These are phyloP conservation scores for Fusarium abutilonis DNA, from an alignment of 2,329 filamentous ascomycete genomes.

Conservation along the genomic window DNA sequence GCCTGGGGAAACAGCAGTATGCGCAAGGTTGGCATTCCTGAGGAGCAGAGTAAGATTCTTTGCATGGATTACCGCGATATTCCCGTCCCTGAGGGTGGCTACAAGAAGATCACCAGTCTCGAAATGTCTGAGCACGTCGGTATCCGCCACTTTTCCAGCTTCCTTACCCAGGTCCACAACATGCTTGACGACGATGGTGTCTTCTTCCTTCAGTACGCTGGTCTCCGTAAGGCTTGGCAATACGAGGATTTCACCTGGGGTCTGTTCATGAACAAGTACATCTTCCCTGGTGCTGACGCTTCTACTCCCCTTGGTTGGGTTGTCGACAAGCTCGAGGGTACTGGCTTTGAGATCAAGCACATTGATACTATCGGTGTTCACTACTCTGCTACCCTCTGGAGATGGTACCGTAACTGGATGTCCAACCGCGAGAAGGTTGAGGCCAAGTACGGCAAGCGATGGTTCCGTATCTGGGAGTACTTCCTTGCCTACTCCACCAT, in stretches of 20 bases:
- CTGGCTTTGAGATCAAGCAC: constrained; percentile 78
- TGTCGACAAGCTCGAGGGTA: constrained; percentile 83
- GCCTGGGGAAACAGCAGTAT: constrained; percentile 95
- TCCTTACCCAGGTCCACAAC: constrained; percentile 87
- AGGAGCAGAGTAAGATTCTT: constrained; percentile 89
- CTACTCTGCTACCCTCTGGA: constrained; percentile 96
- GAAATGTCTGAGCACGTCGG: constrained; percentile 99
- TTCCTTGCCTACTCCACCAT: constrained; percentile 91
- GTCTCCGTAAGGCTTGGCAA: constrained; percentile 94
- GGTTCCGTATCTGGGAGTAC: constrained; percentile 97
- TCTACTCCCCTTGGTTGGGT: constrained; percentile 92
- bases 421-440: constrained; percentile 91
- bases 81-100: constrained; percentile 73
- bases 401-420: constrained; percentile 99
- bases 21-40: constrained; percentile 80
- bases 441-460: constrained; percentile 93
- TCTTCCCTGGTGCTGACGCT: constrained; percentile 97
- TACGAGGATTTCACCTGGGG: constrained; percentile 99
- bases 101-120: constrained; percentile 95
- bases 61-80: constrained; percentile 99
- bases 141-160: constrained; percentile 83
- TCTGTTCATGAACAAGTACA: constrained; percentile 99
- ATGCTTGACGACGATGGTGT: constrained; percentile 97
- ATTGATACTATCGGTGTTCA: constrained; percentile 95
- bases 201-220: constrained; percentile 96